Evolutionary conservation across 2,329 filamentous ascomycete species (phyloP).

Genomic region (Colletotrichum cuscutae): DNA sequence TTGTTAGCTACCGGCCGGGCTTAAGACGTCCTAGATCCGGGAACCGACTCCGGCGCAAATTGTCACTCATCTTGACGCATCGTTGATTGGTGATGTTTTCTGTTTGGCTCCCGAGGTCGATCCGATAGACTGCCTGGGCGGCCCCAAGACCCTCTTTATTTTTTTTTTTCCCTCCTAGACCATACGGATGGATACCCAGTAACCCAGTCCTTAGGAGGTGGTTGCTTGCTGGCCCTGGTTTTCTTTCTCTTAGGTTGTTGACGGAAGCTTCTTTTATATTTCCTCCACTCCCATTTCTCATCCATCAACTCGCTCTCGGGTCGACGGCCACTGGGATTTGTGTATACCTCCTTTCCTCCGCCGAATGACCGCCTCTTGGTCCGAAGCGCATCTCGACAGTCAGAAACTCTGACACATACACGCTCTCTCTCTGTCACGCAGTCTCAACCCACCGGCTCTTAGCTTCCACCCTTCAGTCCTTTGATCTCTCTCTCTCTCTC

Average conservation of each 20-base stretch:
- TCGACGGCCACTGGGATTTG: constrained; percentile 5
- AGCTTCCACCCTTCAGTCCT: neutral
- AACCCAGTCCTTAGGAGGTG: no score
- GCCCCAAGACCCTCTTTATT: neutral
- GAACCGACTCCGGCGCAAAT: constrained; percentile 4
- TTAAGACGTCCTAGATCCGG: constrained; percentile 31
- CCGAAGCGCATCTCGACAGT: neutral
- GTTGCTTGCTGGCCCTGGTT: neutral
- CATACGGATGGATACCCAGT: neutral
- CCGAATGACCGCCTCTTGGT: constrained; percentile 13
- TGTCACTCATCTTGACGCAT: constrained; percentile 10
- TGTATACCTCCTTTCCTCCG: constrained; percentile 8
- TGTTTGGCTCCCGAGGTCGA: constrained; percentile 27
- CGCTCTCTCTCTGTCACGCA: neutral
- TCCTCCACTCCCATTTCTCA: neutral
- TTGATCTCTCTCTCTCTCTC: neutral
- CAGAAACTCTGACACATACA: neutral
- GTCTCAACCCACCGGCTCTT: neutral
- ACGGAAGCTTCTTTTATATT: neutral
- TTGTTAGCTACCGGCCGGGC: constrained; percentile 19
- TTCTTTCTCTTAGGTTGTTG: neutral
- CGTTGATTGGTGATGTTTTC: constrained; percentile 31
- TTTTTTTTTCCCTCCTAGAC: neutral
- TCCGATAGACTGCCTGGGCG: constrained; percentile 10
- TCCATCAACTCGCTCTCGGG: neutral